phyloP scores from a whole-genome alignment of 2,329 filamentous ascomycete species.

The Epicoccum nigrum region DNA sequence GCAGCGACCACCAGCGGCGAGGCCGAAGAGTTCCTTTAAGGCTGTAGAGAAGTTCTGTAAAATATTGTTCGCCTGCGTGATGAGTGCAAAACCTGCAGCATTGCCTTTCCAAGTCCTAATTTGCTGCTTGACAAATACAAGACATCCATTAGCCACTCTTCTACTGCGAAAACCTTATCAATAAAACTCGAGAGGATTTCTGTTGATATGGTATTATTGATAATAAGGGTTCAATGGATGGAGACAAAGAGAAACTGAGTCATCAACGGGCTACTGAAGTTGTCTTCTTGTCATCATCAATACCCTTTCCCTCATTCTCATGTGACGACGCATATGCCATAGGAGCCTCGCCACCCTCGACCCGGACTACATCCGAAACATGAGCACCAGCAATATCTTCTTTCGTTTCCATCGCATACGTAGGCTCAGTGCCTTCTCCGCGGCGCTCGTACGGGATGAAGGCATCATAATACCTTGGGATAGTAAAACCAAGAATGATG shows the following conservation, averaged over 20 bases:
- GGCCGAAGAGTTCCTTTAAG: too few species aligned
- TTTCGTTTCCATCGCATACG: conserved; percentile 35
- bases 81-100: too few species aligned
- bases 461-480: conserved; percentile 61
- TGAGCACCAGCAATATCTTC: conserved; percentile 31
- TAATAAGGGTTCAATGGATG: too few species aligned
- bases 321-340: conserved; percentile 11
- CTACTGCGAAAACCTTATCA: too few species aligned
- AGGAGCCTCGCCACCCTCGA: conserved; percentile 2
- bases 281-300: conserved; percentile 1
- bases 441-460: conserved; percentile 58
- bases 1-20: too few species aligned
- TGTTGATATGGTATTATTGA: too few species aligned
- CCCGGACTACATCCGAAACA: conserved; percentile 7
- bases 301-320: conserved; percentile 7
- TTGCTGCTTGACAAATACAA: too few species aligned
- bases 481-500: conserved; percentile 56
- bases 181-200: too few species aligned
- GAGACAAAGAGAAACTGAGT: background rate
- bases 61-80: too few species aligned
- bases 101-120: too few species aligned
- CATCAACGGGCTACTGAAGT: background rate
- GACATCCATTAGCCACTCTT: too few species aligned
- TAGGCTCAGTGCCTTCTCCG: conserved; percentile 53
- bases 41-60: too few species aligned